Conservation (phyloP, 176 grass and related monocot species). For the Otatea glauca region DNA sequence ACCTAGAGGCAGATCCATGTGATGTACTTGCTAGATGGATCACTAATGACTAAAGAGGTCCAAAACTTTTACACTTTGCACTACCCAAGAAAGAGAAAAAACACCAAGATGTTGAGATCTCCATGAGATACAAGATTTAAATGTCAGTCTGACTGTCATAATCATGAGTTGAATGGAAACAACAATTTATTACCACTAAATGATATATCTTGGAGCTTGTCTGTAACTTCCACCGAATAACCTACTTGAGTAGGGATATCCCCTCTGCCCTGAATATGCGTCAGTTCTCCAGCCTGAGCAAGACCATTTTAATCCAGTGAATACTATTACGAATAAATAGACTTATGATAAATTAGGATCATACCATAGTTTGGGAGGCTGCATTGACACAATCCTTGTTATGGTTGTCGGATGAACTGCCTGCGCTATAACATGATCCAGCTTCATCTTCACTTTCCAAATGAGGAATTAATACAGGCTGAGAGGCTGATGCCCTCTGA, state of each 20-base stretch:
- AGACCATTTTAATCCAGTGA: conserved; percentile 10
- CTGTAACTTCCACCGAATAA: conserved; percentile 22
- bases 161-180: conserved; percentile 1
- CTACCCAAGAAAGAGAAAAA: background rate
- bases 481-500: conserved; percentile 32
- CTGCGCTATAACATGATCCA: conserved; percentile 15
- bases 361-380: conserved; percentile 33
- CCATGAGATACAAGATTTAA: no score
- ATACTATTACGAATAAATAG: conserved; percentile 24
- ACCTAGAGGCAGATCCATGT: background rate
- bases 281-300: conserved; percentile 47
- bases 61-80: background rate
- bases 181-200: conserved; percentile 25
- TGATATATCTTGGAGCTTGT: conserved; percentile 31
- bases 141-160: background rate
- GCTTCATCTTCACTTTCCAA: conserved; percentile 37
- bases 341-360: background rate
- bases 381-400: background rate
- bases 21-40: background rate
- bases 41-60: background rate
- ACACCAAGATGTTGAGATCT: background rate
- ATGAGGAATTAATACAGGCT: conserved; percentile 11
- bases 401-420: conserved; percentile 9
- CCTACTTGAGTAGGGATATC: conserved; percentile 28
- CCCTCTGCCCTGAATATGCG: conserved; percentile 25